Percentiles rank a stretch among this genome's conserved stretches.
These are phyloP conservation scores for Ceratobasidium sp. DNA, from an alignment of 1,284 basidiomycete species.

Conservation along the genomic window DNA sequence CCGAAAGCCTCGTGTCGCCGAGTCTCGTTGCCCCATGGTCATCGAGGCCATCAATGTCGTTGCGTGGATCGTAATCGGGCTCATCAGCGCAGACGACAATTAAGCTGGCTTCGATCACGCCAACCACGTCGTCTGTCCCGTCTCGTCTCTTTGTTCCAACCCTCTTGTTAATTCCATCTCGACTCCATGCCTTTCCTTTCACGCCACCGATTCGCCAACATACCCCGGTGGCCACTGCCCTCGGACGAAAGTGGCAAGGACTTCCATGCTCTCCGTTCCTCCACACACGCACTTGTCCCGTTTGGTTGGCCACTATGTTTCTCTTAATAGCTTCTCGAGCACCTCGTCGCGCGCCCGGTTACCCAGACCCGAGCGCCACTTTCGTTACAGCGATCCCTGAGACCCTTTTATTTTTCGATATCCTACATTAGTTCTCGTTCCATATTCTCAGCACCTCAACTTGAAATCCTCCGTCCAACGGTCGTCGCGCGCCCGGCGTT, in stretches of 20 bases:
- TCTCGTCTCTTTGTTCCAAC: not conserved
- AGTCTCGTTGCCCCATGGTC: constrained; percentile 34
- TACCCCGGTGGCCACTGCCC: constrained; percentile 1
- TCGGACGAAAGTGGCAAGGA: not conserved
- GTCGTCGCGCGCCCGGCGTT: constrained; percentile 41
- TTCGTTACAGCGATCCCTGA: too few relatives aligned
- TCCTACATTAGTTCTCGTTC: too few relatives aligned
- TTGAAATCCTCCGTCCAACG: constrained; percentile 10
- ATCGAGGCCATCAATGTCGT: constrained; percentile 43
- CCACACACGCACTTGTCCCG: too few relatives aligned
- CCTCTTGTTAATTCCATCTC: not conserved
- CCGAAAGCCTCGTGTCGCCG: constrained; percentile 39
- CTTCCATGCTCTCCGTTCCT: not conserved
- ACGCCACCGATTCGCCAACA: not conserved
- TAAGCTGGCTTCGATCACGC: too few relatives aligned
- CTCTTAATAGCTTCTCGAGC: too few relatives aligned
- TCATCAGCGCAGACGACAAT: too few relatives aligned
- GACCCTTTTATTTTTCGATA: too few relatives aligned
- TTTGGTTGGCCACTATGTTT: too few relatives aligned
- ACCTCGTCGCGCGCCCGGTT: too few relatives aligned
- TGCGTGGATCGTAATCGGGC: constrained; percentile 33
- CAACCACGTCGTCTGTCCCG: not conserved
- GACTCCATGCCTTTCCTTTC: not conserved
- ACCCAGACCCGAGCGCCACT: too few relatives aligned
- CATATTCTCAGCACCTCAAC: not conserved